A percentile compares a stretch with the other conserved stretches of the same genome.
phyloP scores from a whole-genome alignment of 768 basidiomycete species.

The Tricholoma bakamatsutake region DNA sequence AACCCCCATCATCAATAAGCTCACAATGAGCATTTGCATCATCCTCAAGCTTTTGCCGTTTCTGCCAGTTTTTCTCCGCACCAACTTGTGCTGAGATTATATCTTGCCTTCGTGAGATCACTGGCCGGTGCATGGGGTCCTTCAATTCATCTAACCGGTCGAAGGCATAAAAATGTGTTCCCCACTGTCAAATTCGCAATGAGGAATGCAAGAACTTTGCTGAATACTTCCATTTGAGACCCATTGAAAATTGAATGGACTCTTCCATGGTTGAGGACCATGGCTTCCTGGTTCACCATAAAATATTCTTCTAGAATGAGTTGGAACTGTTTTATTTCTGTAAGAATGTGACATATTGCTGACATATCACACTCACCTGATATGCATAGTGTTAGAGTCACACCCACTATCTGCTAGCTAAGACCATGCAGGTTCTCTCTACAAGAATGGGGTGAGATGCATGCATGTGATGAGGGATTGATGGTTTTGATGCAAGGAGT shows the following conservation, averaged over 20 bases:
- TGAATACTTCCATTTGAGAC: slow-evolving; percentile 11
- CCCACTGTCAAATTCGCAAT: slow-evolving; percentile 25
- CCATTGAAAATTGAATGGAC: slow-evolving; percentile 20
- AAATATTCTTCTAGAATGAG: slow-evolving; percentile 21
- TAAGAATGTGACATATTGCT: too few species aligned
- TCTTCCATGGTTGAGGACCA: slow-evolving; percentile 18
- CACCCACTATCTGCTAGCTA: too few species aligned
- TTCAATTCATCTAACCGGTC: slow-evolving; percentile 16
- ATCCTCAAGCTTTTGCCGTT: slow-evolving; percentile 14
- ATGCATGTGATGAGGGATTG: too few species aligned
- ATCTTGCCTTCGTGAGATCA: slow-evolving; percentile 9
- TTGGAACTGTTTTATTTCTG: too few species aligned
- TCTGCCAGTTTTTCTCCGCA: slow-evolving; percentile 20
- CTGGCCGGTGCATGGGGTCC: slow-evolving; percentile 15
- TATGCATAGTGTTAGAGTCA: too few species aligned
- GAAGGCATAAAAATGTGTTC: slow-evolving; percentile 23
- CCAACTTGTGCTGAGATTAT: slow-evolving; percentile 23
- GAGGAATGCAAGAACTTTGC: slow-evolving; percentile 18
- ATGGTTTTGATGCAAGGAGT: too few species aligned
- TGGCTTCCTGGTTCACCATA: slow-evolving; percentile 13
- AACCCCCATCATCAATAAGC: slow-evolving; percentile 14
- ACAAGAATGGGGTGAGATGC: too few species aligned
- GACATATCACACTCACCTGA: too few species aligned
- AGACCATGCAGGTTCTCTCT: too few species aligned
- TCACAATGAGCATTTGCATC: slow-evolving; percentile 17